Evolutionary conservation across 1,139 yeast genomes (phyloP).

Genomic region (Spathaspora sp.): DNA sequence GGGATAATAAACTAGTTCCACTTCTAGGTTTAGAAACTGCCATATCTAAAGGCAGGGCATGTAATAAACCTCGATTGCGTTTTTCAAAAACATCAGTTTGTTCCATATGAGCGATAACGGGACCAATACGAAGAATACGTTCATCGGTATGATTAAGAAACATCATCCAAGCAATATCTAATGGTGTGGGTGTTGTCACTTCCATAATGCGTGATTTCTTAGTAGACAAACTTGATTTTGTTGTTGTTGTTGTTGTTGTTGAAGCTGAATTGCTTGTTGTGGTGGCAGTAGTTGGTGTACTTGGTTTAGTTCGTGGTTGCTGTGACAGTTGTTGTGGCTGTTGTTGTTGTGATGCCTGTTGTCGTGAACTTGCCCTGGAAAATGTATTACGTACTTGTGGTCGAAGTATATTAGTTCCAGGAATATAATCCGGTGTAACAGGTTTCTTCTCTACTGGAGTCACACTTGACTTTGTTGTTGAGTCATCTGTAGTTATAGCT

Average conservation of each 20-base stretch:
- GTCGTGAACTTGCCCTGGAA: conserved; percentile 17
- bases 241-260: conserved; percentile 7
- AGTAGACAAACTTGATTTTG: conserved; percentile 5
- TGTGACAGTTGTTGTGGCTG: background rate
- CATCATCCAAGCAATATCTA: conserved; percentile 70
- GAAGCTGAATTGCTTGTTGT: background rate
- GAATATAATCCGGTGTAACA: conserved; percentile 40
- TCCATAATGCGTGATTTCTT: conserved; percentile 33
- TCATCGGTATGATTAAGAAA: conserved; percentile 65
- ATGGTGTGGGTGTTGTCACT: conserved; percentile 54
- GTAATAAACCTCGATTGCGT: conserved; percentile 54
- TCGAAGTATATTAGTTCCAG: conserved; percentile 58
- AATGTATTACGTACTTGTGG: conserved; percentile 47
- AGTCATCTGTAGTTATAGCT: conserved; percentile 17
- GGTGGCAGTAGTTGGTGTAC: background rate
- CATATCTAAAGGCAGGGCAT: conserved; percentile 59
- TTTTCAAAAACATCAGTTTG: conserved; percentile 53
- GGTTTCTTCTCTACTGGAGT: conserved; percentile 8
- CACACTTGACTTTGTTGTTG: conserved; percentile 5
- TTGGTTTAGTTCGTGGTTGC: background rate
- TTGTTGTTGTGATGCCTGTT: conserved; percentile 10
- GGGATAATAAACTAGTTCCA: conserved; percentile 41
- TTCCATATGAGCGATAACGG: conserved; percentile 36
- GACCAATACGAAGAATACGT: conserved; percentile 67
- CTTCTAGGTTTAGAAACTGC: conserved; percentile 18